Percentiles rank a stretch among this genome's conserved stretches.
These are phyloP conservation scores for Sporothrix curviconia DNA, from an alignment of 2,329 filamentous ascomycete species.

Conservation along the genomic window DNA sequence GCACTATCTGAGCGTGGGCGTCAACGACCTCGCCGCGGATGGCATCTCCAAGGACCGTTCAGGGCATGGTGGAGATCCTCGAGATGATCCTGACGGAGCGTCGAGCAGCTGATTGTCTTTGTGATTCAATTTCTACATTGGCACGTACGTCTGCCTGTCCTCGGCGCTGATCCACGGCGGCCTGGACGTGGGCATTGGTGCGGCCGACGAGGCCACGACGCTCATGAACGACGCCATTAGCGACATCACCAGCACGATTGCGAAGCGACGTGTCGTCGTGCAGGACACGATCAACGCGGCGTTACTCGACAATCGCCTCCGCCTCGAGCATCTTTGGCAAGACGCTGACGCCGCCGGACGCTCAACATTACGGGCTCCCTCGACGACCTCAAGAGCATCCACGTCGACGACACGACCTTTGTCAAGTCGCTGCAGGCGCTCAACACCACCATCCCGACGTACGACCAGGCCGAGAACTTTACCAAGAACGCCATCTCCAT, in stretches of 20 bases:
- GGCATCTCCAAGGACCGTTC: constrained; percentile 75
- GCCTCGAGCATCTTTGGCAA: constrained; percentile 43
- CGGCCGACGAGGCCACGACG: constrained; percentile 36
- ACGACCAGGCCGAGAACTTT: constrained; percentile 75
- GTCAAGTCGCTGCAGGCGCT: constrained; percentile 63
- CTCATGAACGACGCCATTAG: constrained; percentile 47
- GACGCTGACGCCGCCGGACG: constrained; percentile 27
- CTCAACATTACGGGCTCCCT: constrained; percentile 63
- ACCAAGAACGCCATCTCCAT: constrained; percentile 66
- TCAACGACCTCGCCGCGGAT: constrained; percentile 77
- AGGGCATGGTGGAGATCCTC: constrained; percentile 72
- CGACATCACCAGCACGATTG: constrained; percentile 48
- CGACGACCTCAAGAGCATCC: constrained; percentile 60
- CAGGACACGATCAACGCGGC: constrained; percentile 50
- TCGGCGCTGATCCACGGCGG: constrained; percentile 75
- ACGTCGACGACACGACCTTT: constrained; percentile 60
- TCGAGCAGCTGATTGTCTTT: constrained; percentile 85
- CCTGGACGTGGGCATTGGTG: constrained; percentile 56
- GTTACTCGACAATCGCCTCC: constrained; percentile 45
- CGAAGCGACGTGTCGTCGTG: constrained; percentile 38
- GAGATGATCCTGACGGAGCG: constrained; percentile 70
- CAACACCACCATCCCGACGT: constrained; percentile 74
- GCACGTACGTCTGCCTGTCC: constrained; percentile 84
- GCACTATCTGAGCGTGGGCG: constrained; percentile 81
- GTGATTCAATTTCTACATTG: constrained; percentile 85